Evolutionary conservation across 202 grass and related monocot species (phyloP).

Genomic region (Cymbopogon flexuosus): DNA sequence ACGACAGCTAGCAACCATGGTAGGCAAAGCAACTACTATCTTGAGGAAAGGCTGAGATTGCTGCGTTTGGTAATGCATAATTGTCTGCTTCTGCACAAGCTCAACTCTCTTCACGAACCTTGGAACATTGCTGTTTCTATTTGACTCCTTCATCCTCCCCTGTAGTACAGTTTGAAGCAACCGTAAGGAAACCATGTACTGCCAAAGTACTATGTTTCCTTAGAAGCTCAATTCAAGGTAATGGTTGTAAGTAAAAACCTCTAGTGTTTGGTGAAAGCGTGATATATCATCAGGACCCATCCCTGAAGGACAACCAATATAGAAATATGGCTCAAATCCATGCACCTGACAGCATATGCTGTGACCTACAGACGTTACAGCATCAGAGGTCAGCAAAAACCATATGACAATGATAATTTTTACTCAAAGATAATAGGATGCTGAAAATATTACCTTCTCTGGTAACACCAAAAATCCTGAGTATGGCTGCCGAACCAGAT

Average conservation of each 20-base stretch:
- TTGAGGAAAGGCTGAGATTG: conserved; percentile 84
- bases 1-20: conserved; percentile 93
- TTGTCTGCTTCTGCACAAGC: conserved; percentile 87
- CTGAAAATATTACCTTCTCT: conserved; percentile 61
- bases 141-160: conserved; percentile 95
- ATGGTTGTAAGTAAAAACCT: conserved; percentile 46
- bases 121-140: conserved; percentile 84
- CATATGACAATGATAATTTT: conserved; percentile 21
- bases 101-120: conserved; percentile 90
- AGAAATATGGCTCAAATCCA: conserved; percentile 98
- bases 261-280: conserved; percentile 75
- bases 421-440: neutral
- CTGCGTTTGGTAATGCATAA: conserved; percentile 93
- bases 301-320: conserved; percentile 64
- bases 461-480: conserved; percentile 93
- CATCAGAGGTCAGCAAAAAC: conserved; percentile 21
- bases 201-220: neutral
- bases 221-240: conserved; percentile 6
- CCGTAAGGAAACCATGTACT: conserved; percentile 31
- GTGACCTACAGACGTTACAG: conserved; percentile 52
- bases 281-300: conserved; percentile 96
- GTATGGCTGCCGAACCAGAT: conserved; percentile 83
- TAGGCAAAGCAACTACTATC: conserved; percentile 88
- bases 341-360: conserved; percentile 94
- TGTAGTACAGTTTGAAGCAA: conserved; percentile 37